Evolutionary conservation across 1,284 basidiomycete genomes (phyloP).

Genomic region (Vanrija sp.): DNA sequence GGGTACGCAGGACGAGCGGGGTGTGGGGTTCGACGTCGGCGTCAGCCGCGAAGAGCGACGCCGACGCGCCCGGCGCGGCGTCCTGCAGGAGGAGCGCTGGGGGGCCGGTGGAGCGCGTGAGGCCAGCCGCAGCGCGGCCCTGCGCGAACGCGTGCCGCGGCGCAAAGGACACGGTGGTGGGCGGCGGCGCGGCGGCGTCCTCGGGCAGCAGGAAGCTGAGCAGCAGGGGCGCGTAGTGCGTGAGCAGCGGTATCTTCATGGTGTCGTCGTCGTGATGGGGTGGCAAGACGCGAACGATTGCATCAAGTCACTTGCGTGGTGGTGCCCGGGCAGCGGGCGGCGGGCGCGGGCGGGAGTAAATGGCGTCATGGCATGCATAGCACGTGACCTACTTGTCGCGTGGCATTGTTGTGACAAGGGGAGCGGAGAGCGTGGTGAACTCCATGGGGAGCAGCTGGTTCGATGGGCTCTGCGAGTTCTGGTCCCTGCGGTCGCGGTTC

Average conservation of each 20-base stretch:
- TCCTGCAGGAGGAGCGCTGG: neutral
- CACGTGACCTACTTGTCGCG: too few species aligned
- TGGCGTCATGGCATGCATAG: too few species aligned
- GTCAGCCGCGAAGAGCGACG: neutral
- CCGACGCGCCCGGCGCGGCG: neutral
- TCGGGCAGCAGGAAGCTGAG: too few species aligned
- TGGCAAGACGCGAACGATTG: neutral
- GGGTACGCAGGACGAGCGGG: slow-evolving; percentile 31
- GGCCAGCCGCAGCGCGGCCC: slow-evolving; percentile 3
- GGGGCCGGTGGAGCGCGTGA: neutral
- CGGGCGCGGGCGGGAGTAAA: too few species aligned
- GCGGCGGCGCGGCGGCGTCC: neutral
- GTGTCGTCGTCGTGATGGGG: neutral
- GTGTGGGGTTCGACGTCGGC: neutral
- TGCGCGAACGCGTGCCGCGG: slow-evolving; percentile 36
- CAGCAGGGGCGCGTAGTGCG: neutral
- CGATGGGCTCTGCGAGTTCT: too few species aligned
- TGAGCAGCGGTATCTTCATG: neutral
- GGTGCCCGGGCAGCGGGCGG: neutral
- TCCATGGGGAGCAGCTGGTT: too few species aligned
- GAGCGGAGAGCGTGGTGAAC: too few species aligned
- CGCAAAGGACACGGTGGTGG: slow-evolving; percentile 12
- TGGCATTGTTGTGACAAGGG: too few species aligned
- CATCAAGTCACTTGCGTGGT: neutral
- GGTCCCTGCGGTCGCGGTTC: too few species aligned